Percentiles rank a stretch among this genome's conserved stretches.
Evolutionary conservation across 1,284 basidiomycete species (phyloP).

Genomic region (Trichosporon ovoides): DNA sequence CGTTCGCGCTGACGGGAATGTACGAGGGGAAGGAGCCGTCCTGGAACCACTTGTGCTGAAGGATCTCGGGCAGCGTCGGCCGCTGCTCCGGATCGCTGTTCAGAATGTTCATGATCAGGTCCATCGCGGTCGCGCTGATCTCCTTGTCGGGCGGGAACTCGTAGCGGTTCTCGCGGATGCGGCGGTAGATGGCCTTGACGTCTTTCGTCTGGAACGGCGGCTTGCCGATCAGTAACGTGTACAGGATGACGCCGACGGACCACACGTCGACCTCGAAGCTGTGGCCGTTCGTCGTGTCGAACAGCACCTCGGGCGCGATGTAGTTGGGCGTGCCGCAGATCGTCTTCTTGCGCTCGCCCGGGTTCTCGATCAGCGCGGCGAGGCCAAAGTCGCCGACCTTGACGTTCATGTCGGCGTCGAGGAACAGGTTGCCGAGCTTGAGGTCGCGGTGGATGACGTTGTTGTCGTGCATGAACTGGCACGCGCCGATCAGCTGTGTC

Average conservation of each 20-base stretch:
- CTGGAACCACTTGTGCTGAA: slow-evolving; percentile 79
- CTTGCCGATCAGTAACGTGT: slow-evolving; percentile 86
- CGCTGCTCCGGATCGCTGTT: slow-evolving; percentile 73
- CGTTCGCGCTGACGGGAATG: slow-evolving; percentile 73
- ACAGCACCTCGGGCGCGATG: slow-evolving; percentile 95
- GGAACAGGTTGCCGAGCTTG: slow-evolving; percentile 91
- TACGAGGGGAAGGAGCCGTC: slow-evolving; percentile 72
- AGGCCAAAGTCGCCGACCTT: slow-evolving; percentile 98
- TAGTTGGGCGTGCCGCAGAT: slow-evolving; percentile 99
- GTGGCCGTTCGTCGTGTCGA: slow-evolving; percentile 91
- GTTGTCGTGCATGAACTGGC: slow-evolving; percentile 91
- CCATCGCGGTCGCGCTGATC: slow-evolving; percentile 66
- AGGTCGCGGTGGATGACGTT: slow-evolving; percentile 95
- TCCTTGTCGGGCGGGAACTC: slow-evolving; percentile 76
- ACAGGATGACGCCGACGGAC: slow-evolving; percentile 95
- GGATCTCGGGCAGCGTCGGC: slow-evolving; percentile 77
- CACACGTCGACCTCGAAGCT: slow-evolving; percentile 98
- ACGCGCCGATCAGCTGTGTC: slow-evolving; percentile 90
- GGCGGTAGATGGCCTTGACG: slow-evolving; percentile 91
- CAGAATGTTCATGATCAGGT: slow-evolving; percentile 78
- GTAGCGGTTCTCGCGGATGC: slow-evolving; percentile 90
- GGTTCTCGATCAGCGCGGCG: slow-evolving; percentile 91
- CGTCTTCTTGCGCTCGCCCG: slow-evolving; percentile 95
- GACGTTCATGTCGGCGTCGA: slow-evolving; percentile 87
- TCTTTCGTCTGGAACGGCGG: slow-evolving; percentile 98